A percentile compares a stretch with the other conserved stretches of the same genome.
phyloP scores from a whole-genome alignment of 2,329 filamentous ascomycete species.

The Mycosphaerelloides madeirae region DNA sequence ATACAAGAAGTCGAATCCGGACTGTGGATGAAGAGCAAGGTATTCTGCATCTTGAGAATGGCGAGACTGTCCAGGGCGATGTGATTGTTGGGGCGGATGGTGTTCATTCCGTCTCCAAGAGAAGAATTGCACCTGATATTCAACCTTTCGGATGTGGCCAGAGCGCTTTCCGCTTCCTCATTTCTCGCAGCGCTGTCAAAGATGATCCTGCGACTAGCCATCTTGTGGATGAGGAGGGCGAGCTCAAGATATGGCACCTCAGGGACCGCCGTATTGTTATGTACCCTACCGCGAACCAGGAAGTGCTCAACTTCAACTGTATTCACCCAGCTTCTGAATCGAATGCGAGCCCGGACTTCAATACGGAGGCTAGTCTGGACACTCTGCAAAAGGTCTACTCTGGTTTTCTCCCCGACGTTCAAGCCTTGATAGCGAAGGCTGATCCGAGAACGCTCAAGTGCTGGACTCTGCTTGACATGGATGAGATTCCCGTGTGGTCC shows the following conservation, averaged over 20 bases:
- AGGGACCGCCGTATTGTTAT: constrained; percentile 44
- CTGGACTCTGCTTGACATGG: constrained; percentile 61
- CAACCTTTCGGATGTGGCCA: constrained; percentile 42
- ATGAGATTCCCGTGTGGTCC: constrained; percentile 52
- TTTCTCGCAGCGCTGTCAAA: constrained; percentile 43
- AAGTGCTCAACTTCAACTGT: constrained; percentile 44
- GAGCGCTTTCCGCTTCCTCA: constrained; percentile 55
- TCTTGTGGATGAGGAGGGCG: constrained; percentile 29
- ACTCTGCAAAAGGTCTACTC: constrained; percentile 40
- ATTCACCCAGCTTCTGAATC: constrained; percentile 36
- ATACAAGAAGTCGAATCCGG: constrained; percentile 22
- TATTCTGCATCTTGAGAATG: constrained; percentile 24
- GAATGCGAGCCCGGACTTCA: constrained; percentile 29
- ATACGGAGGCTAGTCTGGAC: constrained; percentile 34
- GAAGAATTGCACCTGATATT: constrained; percentile 20
- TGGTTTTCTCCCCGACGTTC: constrained; percentile 34
- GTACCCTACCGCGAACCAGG: constrained; percentile 46
- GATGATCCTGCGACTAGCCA: constrained; percentile 39
- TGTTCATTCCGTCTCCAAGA: constrained; percentile 25
- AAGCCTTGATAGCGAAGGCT: constrained; percentile 37
- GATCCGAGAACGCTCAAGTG: constrained; percentile 44
- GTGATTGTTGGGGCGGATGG: constrained; percentile 33
- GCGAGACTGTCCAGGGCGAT: constrained; percentile 26
- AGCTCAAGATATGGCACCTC: constrained; percentile 43
- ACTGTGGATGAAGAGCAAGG: constrained; percentile 22